Percentiles rank a stretch among this genome's conserved stretches.
These are phyloP conservation scores for Mycena kentingensis DNA, from an alignment of 768 basidiomycete species.

Conservation along the genomic window DNA sequence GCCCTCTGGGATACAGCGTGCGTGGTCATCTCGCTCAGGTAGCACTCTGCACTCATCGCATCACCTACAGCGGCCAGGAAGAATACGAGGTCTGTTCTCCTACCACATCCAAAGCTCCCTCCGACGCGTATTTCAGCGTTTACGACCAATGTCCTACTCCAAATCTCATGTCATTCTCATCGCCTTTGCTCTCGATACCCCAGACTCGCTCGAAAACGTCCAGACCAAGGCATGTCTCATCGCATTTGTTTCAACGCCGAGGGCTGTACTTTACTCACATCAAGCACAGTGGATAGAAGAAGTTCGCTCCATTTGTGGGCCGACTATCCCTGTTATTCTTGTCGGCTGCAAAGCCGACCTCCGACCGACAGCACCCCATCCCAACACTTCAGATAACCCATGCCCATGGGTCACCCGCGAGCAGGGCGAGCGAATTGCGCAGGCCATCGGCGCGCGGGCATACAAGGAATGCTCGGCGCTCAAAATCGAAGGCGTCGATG, in stretches of 20 bases:
- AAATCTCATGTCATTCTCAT: conserved; percentile 99
- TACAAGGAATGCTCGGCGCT: conserved; percentile 96
- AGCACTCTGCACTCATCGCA: conserved; percentile 21
- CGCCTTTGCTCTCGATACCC: conserved; percentile 94
- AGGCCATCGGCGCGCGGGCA: conserved; percentile 83
- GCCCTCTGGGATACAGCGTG: conserved; percentile 99
- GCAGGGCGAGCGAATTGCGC: conserved; percentile 81
- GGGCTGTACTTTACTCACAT: conserved; percentile 11
- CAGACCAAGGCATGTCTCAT: conserved; percentile 69
- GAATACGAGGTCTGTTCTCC: conserved; percentile 81
- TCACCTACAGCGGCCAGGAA: conserved; percentile 82
- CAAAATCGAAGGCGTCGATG: conserved; percentile 90
- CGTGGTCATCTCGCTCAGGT: conserved; percentile 37
- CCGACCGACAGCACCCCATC: conserved; percentile 58
- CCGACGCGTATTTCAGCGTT: conserved; percentile 52
- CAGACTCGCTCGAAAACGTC: conserved; percentile 96
- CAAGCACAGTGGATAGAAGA: conserved; percentile 90
- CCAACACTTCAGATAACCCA: conserved; percentile 46
- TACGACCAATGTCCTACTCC: conserved; percentile 96
- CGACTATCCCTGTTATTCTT: conserved; percentile 88
- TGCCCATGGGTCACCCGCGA: conserved; percentile 68
- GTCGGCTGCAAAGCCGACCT: conserved; percentile 97
- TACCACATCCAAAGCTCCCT: conserved; percentile 14
- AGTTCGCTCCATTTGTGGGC: conserved; percentile 94
- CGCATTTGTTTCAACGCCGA: conserved; percentile 6